A percentile compares a stretch with the other conserved stretches of the same genome.
phyloP scores from a whole-genome alignment of 2,329 filamentous ascomycete species.

The Aureobasidium sp. region DNA sequence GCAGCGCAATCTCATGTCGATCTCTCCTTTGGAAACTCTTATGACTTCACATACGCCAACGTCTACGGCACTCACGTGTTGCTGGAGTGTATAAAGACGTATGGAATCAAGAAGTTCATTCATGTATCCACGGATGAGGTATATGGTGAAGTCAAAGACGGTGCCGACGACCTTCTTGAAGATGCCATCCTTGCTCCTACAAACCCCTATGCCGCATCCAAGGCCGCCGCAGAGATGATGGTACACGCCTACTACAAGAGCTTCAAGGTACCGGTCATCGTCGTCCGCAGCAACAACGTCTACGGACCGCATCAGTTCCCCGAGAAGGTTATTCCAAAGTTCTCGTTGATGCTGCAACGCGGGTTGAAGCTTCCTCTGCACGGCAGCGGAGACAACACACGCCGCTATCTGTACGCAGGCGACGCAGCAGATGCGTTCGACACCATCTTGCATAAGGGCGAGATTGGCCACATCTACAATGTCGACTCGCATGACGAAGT shows the following conservation, averaged over 20 bases:
- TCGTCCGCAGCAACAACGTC: conserved; percentile 77
- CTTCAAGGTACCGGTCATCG: conserved; percentile 73
- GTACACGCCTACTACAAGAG: conserved; percentile 76
- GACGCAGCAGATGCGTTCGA: conserved; percentile 79
- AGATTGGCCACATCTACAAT: conserved; percentile 72
- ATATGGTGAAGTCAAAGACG: conserved; percentile 70
- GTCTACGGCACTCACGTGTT: conserved; percentile 77
- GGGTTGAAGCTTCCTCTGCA: conserved; percentile 64
- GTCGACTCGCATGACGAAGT: conserved; percentile 73
- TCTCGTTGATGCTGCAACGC: conserved; percentile 65
- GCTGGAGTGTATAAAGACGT: conserved; percentile 67
- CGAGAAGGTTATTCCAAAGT: conserved; percentile 76
- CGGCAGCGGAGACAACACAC: conserved; percentile 66
- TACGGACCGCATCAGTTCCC: conserved; percentile 57
- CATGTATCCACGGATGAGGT: conserved; percentile 82
- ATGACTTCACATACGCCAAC: conserved; percentile 73
- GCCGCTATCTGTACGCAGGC: conserved; percentile 69
- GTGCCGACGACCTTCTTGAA: conserved; percentile 65
- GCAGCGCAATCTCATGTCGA: conserved; percentile 80
- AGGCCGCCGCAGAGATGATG: conserved; percentile 31
- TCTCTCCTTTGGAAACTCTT: conserved; percentile 74
- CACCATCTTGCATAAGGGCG: conserved; percentile 72
- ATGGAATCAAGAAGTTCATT: conserved; percentile 64
- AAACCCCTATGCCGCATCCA: conserved; percentile 52
- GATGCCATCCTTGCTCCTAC: conserved; percentile 69